These are phyloP conservation scores for Colletotrichum truncatum DNA, from an alignment of 2,329 filamentous ascomycete genomes.

Conservation along the genomic window DNA sequence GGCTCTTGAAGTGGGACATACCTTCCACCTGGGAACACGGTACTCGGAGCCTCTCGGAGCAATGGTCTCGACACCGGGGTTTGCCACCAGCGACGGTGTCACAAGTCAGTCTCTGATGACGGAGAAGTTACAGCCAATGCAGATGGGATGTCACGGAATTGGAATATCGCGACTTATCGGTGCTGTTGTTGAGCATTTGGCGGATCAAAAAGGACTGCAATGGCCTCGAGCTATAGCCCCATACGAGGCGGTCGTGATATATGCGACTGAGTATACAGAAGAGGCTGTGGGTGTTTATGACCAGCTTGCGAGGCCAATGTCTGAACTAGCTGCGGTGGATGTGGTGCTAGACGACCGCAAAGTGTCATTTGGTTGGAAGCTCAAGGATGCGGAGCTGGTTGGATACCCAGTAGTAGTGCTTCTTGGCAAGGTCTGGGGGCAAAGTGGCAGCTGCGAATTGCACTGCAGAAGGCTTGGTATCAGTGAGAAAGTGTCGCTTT, in stretches of 20 bases:
- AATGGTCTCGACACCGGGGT: slow-evolving; percentile 58
- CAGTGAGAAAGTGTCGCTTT: slow-evolving; percentile 65
- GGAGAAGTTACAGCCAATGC: slow-evolving; percentile 57
- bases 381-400: slow-evolving; percentile 88
- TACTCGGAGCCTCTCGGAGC: slow-evolving; percentile 83
- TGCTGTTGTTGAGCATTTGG: slow-evolving; percentile 80
- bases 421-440: slow-evolving; percentile 75
- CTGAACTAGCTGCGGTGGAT: slow-evolving; percentile 56
- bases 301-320: slow-evolving; percentile 47
- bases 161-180: slow-evolving; percentile 91
- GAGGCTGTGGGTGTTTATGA: slow-evolving; percentile 73
- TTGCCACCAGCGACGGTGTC: not conserved
- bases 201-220: slow-evolving; percentile 78
- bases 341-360: slow-evolving; percentile 78
- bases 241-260: slow-evolving; percentile 77
- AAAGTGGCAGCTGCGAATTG: slow-evolving; percentile 72
- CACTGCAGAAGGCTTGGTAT: slow-evolving; percentile 77
- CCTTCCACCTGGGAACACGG: slow-evolving; percentile 90
- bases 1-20: slow-evolving; percentile 92
- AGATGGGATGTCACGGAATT: slow-evolving; percentile 98
- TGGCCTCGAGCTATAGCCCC: slow-evolving; percentile 92
- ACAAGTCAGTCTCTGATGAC: not conserved
- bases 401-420: slow-evolving; percentile 89
- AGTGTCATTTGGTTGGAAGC: slow-evolving; percentile 80
- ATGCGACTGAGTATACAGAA: slow-evolving; percentile 53